Evolutionary conservation across 2,329 filamentous ascomycete genomes (phyloP).

Genomic region (Beauveria caledonica): DNA sequence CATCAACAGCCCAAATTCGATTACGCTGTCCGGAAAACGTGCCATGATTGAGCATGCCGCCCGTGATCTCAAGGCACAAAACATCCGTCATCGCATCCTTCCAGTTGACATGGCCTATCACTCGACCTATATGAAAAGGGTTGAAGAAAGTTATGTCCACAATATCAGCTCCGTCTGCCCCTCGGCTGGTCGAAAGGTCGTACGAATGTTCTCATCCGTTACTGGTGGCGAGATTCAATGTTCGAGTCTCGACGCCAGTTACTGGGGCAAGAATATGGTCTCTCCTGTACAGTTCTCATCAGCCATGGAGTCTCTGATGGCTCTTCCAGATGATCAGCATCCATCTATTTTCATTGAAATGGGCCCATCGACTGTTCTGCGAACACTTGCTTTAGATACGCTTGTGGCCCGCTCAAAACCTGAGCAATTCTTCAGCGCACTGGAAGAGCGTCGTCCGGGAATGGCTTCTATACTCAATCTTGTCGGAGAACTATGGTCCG

Average conservation of each 20-base stretch:
- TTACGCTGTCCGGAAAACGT: conserved; percentile 35
- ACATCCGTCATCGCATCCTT: conserved; percentile 28
- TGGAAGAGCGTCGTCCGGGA: conserved; percentile 21
- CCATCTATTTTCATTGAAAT: conserved; percentile 34
- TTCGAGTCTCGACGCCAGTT: conserved; percentile 24
- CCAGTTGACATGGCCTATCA: conserved; percentile 35
- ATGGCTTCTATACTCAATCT: conserved; percentile 21
- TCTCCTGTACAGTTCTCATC: conserved; percentile 35
- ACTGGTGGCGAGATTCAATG: conserved; percentile 21
- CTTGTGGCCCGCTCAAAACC: background rate
- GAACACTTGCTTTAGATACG: conserved; percentile 27
- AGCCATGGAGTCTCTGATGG: conserved; percentile 30
- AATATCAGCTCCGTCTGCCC: conserved; percentile 19
- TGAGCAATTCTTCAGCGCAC: conserved; percentile 19
- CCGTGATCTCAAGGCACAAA: conserved; percentile 22
- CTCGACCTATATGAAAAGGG: conserved; percentile 34
- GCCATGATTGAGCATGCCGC: conserved; percentile 24
- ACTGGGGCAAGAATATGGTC: conserved; percentile 40
- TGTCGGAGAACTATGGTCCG: conserved; percentile 30
- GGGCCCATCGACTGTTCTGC: conserved; percentile 30
- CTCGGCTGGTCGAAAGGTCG: background rate
- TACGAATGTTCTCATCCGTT: conserved; percentile 35
- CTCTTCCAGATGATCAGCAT: conserved; percentile 16
- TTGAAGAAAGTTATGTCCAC: conserved; percentile 28
- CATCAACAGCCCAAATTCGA: conserved; percentile 35